These are phyloP conservation scores for Backusella sp. DNA, from an alignment of 192 early-diverging fungal species.

Conservation along the genomic window DNA sequence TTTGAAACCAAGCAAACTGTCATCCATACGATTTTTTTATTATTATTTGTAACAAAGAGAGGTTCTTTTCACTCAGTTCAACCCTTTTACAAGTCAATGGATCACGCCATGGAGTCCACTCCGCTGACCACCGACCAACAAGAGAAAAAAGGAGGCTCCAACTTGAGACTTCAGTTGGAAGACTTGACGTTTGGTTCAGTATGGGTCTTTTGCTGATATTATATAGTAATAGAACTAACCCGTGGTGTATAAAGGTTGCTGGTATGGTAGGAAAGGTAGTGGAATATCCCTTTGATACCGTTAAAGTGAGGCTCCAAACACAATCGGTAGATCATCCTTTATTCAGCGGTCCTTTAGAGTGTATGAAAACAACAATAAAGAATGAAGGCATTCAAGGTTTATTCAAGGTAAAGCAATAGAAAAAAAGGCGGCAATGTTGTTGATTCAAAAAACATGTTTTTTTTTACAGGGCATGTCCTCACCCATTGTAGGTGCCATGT, in stretches of 20 bases:
- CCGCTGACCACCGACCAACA: not conserved
- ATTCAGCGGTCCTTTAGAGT: conserved; percentile 82
- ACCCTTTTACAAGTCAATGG: not conserved
- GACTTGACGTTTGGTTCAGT: conserved; percentile 30
- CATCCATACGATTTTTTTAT: not conserved
- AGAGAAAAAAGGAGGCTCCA: not conserved
- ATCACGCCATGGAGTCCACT: not conserved
- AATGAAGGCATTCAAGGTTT: conserved; percentile 83
- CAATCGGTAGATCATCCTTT: conserved; percentile 60
- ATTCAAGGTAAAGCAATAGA: conserved; percentile 66
- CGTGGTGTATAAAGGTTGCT: conserved; percentile 56
- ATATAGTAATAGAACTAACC: not conserved
- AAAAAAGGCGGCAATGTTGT: not conserved
- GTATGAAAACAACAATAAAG: conserved; percentile 70
- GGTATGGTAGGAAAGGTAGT: conserved; percentile 92
- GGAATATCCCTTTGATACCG: conserved; percentile 95
- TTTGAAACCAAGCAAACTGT: conserved; percentile 1
- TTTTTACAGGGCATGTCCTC: conserved; percentile 76
- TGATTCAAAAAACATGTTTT: not conserved
- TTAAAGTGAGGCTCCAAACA: conserved; percentile 92
- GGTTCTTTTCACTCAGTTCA: not conserved
- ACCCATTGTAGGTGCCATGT: conserved; percentile 90
- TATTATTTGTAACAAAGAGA: too few species aligned
- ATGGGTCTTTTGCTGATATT: not conserved
- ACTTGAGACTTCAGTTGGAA: conserved; percentile 25